Evolutionary conservation across 306 rosid genomes (phyloP).

Genomic region (Vicia villosa): DNA sequence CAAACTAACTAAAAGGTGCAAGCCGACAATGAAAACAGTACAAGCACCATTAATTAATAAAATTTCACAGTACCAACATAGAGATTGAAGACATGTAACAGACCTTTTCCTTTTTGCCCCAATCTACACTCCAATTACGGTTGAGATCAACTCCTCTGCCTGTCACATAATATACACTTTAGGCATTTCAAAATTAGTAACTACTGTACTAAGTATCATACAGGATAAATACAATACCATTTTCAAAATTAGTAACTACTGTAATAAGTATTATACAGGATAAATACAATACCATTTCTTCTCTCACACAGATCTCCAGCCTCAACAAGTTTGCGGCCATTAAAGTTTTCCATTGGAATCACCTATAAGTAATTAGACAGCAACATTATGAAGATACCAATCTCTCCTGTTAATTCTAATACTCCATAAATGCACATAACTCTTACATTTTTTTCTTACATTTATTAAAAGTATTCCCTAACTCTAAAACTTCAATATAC

Average conservation of each 20-base stretch:
- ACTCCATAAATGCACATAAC: constrained; percentile 4
- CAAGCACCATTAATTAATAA: constrained; percentile 20
- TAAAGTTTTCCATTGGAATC: constrained; percentile 92
- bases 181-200: constrained; percentile 37
- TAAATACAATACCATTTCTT: constrained; percentile 72
- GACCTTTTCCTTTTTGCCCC: constrained; percentile 99
- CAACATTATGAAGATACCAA: constrained; percentile 32
- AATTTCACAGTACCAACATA: neutral
- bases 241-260: constrained; percentile 32
- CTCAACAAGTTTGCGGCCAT: constrained; percentile 91
- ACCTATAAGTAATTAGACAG: constrained; percentile 54
- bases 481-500: constrained; percentile 14
- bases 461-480: neutral
- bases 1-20: constrained; percentile 18
- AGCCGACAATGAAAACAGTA: neutral
- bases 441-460: neutral
- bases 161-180: constrained; percentile 47
- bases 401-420: constrained; percentile 22
- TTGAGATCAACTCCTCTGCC: constrained; percentile 99
- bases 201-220: constrained; percentile 20
- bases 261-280: constrained; percentile 31
- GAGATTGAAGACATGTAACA: constrained; percentile 21
- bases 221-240: constrained; percentile 41
- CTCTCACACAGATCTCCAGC: constrained; percentile 94
- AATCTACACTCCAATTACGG: constrained; percentile 98